phyloP scores from a whole-genome alignment of 257 asterid genomes.

The Solanum bulbocastanum region DNA sequence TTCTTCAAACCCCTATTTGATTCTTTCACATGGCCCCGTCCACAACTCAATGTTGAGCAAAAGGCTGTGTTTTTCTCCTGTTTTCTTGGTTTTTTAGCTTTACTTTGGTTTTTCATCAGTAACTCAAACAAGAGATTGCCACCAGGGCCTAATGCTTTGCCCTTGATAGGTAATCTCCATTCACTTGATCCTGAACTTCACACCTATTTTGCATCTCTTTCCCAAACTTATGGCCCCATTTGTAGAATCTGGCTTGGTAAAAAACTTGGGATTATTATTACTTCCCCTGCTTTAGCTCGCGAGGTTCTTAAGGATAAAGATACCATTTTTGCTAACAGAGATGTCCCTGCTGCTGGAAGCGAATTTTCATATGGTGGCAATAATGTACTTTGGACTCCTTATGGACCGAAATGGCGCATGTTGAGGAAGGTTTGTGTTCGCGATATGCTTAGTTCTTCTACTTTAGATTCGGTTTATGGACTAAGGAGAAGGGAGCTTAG shows the following conservation, averaged over 20 bases:
- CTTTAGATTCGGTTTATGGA: slow-evolving; percentile 39
- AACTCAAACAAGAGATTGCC: slow-evolving; percentile 17
- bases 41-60: neutral
- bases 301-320: slow-evolving; percentile 58
- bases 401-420: slow-evolving; percentile 79
- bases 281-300: slow-evolving; percentile 40
- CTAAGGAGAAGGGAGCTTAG: slow-evolving; percentile 45
- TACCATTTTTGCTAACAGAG: slow-evolving; percentile 59
- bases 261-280: slow-evolving; percentile 41
- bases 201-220: slow-evolving; percentile 32
- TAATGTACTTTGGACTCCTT: slow-evolving; percentile 56
- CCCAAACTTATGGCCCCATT: slow-evolving; percentile 48
- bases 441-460: slow-evolving; percentile 39
- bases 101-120: slow-evolving; percentile 11
- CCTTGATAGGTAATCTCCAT: slow-evolving; percentile 60
- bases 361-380: slow-evolving; percentile 54
- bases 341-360: slow-evolving; percentile 46
- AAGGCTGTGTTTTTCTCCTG: neutral
- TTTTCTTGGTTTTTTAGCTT: slow-evolving; percentile 14
- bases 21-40: neutral
- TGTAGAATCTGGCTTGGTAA: slow-evolving; percentile 41
- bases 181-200: slow-evolving; percentile 73
- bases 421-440: slow-evolving; percentile 51
- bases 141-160: slow-evolving; percentile 56
- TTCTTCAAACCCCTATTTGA: neutral